These are phyloP conservation scores for Phytopythium boreale DNA, from an alignment of 352 stramenopile species.

Conservation along the genomic window DNA sequence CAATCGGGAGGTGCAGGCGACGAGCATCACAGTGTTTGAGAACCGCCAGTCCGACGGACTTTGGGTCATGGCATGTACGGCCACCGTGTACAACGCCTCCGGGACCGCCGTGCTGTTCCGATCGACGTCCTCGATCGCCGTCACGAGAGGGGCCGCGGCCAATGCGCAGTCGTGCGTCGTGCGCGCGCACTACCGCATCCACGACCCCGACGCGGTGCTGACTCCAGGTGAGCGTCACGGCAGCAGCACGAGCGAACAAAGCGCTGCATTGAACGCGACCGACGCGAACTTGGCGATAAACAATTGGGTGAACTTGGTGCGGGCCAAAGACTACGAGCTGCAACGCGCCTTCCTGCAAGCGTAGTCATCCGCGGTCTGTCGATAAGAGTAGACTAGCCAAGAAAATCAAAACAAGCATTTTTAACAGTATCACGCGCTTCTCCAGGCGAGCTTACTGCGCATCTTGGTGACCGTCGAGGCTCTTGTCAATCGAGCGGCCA, in stretches of 20 bases:
- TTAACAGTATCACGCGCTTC: too few relatives aligned
- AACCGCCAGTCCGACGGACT: not conserved
- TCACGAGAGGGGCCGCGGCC: not conserved
- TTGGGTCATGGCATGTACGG: not conserved
- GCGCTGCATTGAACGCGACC: not conserved
- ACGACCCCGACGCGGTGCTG: not conserved
- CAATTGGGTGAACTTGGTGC: not conserved
- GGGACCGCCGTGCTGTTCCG: not conserved
- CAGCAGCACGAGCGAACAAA: not conserved
- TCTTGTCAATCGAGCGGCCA: too few relatives aligned
- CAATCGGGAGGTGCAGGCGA: not conserved
- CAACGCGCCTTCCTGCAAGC: not conserved
- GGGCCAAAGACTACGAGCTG: not conserved
- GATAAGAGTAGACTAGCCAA: too few relatives aligned
- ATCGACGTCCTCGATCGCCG: not conserved
- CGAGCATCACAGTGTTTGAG: not conserved
- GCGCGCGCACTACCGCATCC: conserved; percentile 3
- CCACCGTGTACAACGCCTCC: not conserved
- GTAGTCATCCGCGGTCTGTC: too few relatives aligned
- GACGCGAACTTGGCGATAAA: conserved; percentile 3
- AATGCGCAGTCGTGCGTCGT: not conserved
- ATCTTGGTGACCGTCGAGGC: too few relatives aligned
- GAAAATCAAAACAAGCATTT: too few relatives aligned
- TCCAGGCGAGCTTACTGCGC: too few relatives aligned
- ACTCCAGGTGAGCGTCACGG: not conserved